phyloP scores from a whole-genome alignment of 2,329 filamentous ascomycete genomes.

The Aschersonia sp. region DNA sequence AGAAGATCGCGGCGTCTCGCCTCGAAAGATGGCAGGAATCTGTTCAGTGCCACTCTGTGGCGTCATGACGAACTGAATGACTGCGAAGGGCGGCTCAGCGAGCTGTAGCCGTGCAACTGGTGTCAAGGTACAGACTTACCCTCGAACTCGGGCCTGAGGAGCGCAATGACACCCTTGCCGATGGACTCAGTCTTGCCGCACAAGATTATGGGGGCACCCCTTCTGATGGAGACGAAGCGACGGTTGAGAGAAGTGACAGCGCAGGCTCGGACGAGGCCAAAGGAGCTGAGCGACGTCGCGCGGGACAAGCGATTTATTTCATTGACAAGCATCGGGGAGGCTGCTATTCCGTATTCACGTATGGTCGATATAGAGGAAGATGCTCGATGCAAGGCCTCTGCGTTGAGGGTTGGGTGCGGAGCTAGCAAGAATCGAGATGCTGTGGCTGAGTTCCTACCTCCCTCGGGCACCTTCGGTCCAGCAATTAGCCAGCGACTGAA shows the following conservation, averaged over 20 bases:
- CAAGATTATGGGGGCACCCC: background rate
- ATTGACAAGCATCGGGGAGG: no score
- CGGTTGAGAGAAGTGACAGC: background rate
- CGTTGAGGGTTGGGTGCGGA: no score
- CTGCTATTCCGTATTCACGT: no score
- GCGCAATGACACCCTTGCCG: background rate
- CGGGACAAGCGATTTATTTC: no score
- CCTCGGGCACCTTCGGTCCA: no score
- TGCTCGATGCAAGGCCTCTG: no score
- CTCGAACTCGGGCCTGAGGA: background rate
- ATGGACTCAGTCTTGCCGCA: background rate
- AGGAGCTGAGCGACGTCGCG: no score
- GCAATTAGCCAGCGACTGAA: no score
- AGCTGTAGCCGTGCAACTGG: background rate
- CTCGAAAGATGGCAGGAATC: background rate
- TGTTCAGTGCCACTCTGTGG: background rate
- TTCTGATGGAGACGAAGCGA: background rate
- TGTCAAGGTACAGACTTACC: background rate
- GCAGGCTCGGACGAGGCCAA: no score
- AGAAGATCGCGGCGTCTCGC: background rate
- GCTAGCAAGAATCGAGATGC: no score
- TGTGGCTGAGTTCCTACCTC: no score
- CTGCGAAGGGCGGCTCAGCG: background rate
- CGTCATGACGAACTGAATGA: background rate
- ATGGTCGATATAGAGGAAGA: no score